Evolutionary conservation across 2,329 filamentous ascomycete genomes (phyloP).

Genomic region (Microdochium paspali): DNA sequence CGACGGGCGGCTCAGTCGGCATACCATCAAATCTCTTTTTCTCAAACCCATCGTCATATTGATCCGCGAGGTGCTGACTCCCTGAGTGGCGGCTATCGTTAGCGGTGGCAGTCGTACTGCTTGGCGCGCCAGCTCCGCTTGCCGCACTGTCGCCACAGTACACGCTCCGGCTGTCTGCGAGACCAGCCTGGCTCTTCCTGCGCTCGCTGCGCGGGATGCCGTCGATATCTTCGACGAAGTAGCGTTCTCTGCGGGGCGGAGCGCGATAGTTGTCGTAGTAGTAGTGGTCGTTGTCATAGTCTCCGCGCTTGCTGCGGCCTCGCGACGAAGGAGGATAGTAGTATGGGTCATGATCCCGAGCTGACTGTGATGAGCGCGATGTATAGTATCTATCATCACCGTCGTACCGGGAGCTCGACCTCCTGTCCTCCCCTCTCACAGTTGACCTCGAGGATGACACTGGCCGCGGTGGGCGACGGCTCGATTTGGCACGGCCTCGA

Average conservation of each 20-base stretch:
- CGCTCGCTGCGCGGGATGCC: neutral
- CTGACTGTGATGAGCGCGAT: neutral
- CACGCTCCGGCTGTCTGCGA: neutral
- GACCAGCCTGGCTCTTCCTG: neutral
- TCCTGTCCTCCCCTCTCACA: neutral
- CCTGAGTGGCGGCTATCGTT: neutral
- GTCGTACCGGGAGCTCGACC: neutral
- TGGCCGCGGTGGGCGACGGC: neutral
- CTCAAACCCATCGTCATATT: neutral
- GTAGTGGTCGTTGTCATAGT: neutral
- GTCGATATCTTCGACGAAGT: neutral
- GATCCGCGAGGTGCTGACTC: neutral
- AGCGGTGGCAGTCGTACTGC: neutral
- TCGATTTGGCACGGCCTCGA: neutral
- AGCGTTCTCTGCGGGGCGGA: neutral
- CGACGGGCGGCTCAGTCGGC: neutral
- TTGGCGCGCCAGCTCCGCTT: neutral
- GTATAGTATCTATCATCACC: neutral
- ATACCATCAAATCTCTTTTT: neutral
- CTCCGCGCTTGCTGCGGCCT: neutral
- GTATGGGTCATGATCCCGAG: neutral
- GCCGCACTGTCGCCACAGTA: neutral
- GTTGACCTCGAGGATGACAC: slow-evolving; percentile 1
- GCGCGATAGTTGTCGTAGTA: neutral
- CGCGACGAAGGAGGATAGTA: neutral